Base-by-base conservation (phyloP, 164 flowering plant species). In the Berberis vulgaris region DNA sequence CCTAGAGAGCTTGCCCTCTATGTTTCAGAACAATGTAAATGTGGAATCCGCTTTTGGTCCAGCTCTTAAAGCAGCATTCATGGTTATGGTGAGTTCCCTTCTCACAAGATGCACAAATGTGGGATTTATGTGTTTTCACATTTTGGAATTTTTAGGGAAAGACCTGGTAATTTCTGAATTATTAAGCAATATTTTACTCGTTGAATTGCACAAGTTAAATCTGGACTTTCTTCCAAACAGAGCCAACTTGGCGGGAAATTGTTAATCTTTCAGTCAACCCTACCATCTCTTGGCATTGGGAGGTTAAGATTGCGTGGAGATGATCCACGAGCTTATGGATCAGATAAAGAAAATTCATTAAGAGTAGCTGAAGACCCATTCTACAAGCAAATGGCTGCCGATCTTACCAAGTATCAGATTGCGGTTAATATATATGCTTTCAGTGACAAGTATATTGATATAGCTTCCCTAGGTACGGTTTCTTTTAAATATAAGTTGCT, bases 361-460 rank as follows among this genome's bases (percentile, higher is more conserved):
- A 83, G 99, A 78, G 55, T 78, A 69, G 83, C 99, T 41, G 97
- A 91, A 76, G 99, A 95, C 81, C 82, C 93, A 64, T 89, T 91
- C 68, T 95, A 91, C 69, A 95, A 91, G 81, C 96, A 95, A 79
- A 89, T 91, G 97, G 99, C 99, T 66, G 97, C 99, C 60, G 97
- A 95, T 78, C 77, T 83, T 55, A 80, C 93, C 7, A 91, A 91
- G 79, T 86, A 64, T 73, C 99, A 95, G 83, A 91, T 95, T 68
- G 88, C 82, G 3, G 96, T 85, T 52, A 82, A 89, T 72, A 66
- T 91, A 40, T 95, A 83, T 80, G 89, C 96, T 46, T 95, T 91
- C 74, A 95, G 96, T 76, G 99, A 95, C 71, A 95, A 95, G 72
- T 95, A 95, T 69, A 84, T 82, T 9, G 99, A 91, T 73, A 85